Conservation (phyloP, 768 basidiomycete genomes). For the Fomitopsis pulvina region DNA sequence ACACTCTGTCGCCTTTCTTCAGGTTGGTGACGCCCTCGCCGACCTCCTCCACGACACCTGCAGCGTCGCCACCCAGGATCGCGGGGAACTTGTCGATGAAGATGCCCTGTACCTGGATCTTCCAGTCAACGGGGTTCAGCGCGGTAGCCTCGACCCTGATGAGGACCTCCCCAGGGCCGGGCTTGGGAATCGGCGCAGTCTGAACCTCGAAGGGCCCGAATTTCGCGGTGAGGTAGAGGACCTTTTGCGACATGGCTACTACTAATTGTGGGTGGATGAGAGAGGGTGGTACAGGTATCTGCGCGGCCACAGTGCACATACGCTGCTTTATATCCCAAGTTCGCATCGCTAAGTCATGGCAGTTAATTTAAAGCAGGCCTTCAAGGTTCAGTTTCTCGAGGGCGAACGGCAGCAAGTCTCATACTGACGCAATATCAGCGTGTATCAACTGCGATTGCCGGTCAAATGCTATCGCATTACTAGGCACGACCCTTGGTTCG, state of each 20-base stretch:
- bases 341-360: too few relatives aligned
- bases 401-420: too few relatives aligned
- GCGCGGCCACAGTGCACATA: too few relatives aligned
- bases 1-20: conserved; percentile 29
- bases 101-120: conserved; percentile 15
- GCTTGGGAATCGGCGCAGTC: conserved; percentile 20
- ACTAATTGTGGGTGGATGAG: too few relatives aligned
- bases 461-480: too few relatives aligned
- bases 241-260: conserved; percentile 9
- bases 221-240: conserved; percentile 8
- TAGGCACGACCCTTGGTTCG: too few relatives aligned
- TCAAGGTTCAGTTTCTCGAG: too few relatives aligned
- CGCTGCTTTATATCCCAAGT: too few relatives aligned
- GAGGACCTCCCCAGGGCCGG: conserved; percentile 34
- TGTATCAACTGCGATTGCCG: too few relatives aligned
- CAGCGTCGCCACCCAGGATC: conserved; percentile 17
- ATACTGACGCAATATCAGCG: too few relatives aligned
- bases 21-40: conserved; percentile 29
- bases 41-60: conserved; percentile 19
- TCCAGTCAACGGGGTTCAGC: conserved; percentile 35
- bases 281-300: too few relatives aligned
- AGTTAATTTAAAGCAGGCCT: too few relatives aligned
- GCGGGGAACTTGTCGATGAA: conserved; percentile 17
- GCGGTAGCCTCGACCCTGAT: conserved; percentile 33
- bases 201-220: conserved; percentile 7